Evolutionary conservation across 495 filamentous ascomycete genomes (phyloP), one percentile per base, ranked within the genome.

Genomic region (Penicillium bovifimosum): DNA sequence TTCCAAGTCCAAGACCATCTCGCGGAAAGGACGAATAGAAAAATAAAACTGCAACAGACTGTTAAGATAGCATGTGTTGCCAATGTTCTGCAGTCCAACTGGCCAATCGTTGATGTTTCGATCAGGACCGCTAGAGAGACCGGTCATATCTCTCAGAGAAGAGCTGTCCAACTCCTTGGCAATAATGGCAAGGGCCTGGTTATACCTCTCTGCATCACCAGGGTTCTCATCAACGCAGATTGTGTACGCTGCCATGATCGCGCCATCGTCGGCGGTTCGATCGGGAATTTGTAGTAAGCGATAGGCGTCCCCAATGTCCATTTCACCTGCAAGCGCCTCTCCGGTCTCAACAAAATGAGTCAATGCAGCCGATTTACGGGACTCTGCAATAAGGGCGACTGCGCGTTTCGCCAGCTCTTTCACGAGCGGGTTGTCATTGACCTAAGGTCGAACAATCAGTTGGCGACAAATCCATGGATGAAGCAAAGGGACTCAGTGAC

Each of bases 11-110:
- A 95, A 69, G 5, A 95, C 83, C 63, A 97, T 79, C 13, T 95
- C 79, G 27, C 92, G 82, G 33, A 95, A 78, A 6, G 90, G 84
- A 46, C 82, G 85, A 35, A 99, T 80, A 1, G 91, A 90, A 63
- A 93, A 96, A 63, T 95, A 91, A 60, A 95, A 97, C 60, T 99
- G 93, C 10, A 99, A 71, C 28, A 99, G 78, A 65, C 93, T 97
- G 71, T 97, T 97, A 34, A 99, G 80, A 59, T 99, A 99, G 67
- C 93, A 99, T 1, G 93, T 99, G 57, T 96, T 96, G 36, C 92
- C 90, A 54, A 96, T 92, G 56, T 97, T 99, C 36, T 82, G 80
- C 10, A 97, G 76, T 0, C 93, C 93, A 45, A 92, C 85, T 7
- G 91, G 91, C 73, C 84, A 83, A 11, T 81, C 73, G 1, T 64